Percentiles rank a stretch among this genome's conserved stretches.
Evolutionary conservation across 345 rosid species (phyloP).

Genomic region (Eucalyptus tenuipes): DNA sequence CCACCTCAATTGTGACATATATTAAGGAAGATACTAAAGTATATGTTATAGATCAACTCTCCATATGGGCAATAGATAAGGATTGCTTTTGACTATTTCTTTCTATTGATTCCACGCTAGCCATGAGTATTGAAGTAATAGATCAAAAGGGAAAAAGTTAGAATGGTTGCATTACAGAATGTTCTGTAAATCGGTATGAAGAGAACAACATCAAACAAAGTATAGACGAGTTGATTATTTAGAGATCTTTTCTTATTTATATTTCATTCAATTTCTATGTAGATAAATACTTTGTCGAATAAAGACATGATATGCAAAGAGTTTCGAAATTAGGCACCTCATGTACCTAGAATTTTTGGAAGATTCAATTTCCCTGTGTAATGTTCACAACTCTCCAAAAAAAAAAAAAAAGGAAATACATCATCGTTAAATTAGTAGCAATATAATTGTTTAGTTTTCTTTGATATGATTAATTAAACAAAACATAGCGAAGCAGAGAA

Average conservation of each 20-base stretch:
- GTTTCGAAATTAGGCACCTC: not conserved
- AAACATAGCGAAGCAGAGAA: not conserved
- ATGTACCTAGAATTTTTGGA: not conserved
- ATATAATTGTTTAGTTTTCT: not conserved
- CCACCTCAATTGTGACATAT: not conserved
- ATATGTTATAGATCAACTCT: not conserved
- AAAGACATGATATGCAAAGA: not conserved
- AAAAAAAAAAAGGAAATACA: not conserved
- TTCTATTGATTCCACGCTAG: not conserved
- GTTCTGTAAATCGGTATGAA: no score
- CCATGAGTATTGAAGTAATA: not conserved
- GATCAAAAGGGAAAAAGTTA: no score
- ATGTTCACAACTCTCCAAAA: not conserved
- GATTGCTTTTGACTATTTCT: not conserved
- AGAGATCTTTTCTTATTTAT: no score
- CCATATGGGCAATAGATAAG: not conserved
- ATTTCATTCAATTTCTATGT: no score
- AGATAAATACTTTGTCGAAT: not conserved
- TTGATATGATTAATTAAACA: not conserved
- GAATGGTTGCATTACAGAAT: no score
- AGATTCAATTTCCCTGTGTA: not conserved
- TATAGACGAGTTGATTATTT: no score
- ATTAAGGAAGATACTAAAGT: not conserved
- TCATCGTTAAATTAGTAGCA: not conserved
- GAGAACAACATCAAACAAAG: no score